Evolutionary conservation across 495 filamentous ascomycete species (phyloP), one percentile per base, ranked within the genome.

Genomic region (Talaromyces adpressus): DNA sequence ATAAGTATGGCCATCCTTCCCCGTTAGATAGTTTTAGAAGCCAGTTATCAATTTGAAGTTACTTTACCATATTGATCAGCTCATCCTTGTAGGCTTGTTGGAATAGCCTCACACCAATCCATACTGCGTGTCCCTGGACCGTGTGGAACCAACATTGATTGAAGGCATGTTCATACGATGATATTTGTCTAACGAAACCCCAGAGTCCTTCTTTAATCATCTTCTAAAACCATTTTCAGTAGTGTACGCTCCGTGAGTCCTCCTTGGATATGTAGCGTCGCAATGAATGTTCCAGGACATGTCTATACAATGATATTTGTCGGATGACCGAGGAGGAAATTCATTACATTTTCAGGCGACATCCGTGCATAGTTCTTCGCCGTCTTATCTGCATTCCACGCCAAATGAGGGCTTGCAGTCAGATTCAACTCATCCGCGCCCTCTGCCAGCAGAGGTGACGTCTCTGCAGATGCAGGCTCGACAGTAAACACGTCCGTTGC

Each of bases 401-500:
- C 73, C 32, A 75, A n/a, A 63, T 75, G 73, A 45, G 73, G 73
- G 7, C 70, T 72, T 5, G 70, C 62, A 18, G 72, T 63, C 59
- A 75, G 52, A 57, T 75, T 75, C 30, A 75, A 64, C 41, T 71
- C 66, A 32, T 63, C 61, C 1, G 67, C 66, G 16, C 64, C 70
- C 20, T 70, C 68, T 29, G 62, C 63, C 34, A 75, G 63, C 41
- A 75, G 62, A n/a, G 67, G 69, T 2, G 69, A 70, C 30, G 65
- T 74, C 11, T 61, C 62, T 16, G 66, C 65, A 3, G 64, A 67
- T 12, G 82, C 81, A 16, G 84, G 85, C 71, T 88, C 85, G 49
- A 72, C 67, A 7, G 65, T 64, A 60, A 81, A 86, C 0, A 87
- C 84, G 69, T 88, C 85, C 1, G 79, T 82, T 4, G 77, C 82